Conservation (phyloP, 306 rosid genomes). For the Elaeagnus macrophylla region DNA sequence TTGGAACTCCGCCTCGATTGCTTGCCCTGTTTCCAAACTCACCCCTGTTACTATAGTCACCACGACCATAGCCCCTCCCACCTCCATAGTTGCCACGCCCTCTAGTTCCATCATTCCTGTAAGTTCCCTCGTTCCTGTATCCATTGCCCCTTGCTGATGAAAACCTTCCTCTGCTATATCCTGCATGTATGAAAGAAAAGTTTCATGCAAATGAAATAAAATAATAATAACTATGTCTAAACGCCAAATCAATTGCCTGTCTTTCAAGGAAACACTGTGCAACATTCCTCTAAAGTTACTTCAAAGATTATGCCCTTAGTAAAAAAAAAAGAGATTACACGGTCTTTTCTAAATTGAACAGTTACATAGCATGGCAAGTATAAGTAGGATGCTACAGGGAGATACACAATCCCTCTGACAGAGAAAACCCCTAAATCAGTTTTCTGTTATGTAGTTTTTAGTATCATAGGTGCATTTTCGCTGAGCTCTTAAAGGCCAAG, state of each 20-base stretch:
- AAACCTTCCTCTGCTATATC: slow-evolving; percentile 49
- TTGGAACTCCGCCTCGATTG: slow-evolving; percentile 39
- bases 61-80: slow-evolving; percentile 49
- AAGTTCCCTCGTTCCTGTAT: slow-evolving; percentile 58
- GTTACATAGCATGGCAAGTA: no score
- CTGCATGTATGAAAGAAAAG: slow-evolving; percentile 30
- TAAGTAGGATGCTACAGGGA: no score
- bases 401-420: no score
- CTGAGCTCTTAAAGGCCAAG: background rate
- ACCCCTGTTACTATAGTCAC: slow-evolving; percentile 42
- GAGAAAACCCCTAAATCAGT: no score
- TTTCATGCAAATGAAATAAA: background rate
- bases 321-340: no score
- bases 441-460: no score
- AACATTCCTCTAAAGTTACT: no score
- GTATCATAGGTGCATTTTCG: no score
- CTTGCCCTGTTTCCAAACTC: slow-evolving; percentile 57
- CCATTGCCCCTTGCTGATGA: slow-evolving; percentile 46
- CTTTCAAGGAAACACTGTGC: background rate
- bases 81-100: slow-evolving; percentile 67
- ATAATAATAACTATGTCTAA: background rate
- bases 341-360: no score
- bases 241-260: no score
- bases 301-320: no score
- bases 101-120: slow-evolving; percentile 60